Evolutionary conservation across 1,284 basidiomycete genomes (phyloP).

Genomic region (Xerocomus nothofagi): DNA sequence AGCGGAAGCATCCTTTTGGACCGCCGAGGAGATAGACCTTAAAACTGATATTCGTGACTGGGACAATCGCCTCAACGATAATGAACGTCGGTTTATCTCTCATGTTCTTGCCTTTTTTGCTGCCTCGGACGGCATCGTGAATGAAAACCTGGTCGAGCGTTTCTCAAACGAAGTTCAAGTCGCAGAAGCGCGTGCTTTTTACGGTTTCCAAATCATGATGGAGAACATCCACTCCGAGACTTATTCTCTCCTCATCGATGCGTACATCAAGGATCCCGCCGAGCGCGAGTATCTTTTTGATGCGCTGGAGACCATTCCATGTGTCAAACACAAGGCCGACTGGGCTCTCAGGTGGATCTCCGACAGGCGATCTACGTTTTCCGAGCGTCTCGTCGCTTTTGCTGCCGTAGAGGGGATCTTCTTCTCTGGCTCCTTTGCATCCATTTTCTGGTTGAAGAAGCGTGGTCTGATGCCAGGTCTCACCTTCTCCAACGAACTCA

Average conservation of each 20-base stretch:
- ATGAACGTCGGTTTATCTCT: slow-evolving; percentile 95
- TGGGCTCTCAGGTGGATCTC: slow-evolving; percentile 95
- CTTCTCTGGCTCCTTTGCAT: slow-evolving; percentile 93
- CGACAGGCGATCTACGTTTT: slow-evolving; percentile 81
- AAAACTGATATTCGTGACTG: slow-evolving; percentile 92
- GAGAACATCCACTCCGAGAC: slow-evolving; percentile 97
- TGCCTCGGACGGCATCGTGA: slow-evolving; percentile 96
- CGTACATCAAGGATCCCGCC: slow-evolving; percentile 88
- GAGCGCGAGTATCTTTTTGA: slow-evolving; percentile 89
- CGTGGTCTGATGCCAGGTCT: slow-evolving; percentile 97
- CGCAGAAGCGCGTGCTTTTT: slow-evolving; percentile 97
- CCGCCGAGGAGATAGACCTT: slow-evolving; percentile 96
- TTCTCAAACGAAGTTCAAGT: slow-evolving; percentile 94
- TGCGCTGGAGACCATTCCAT: slow-evolving; percentile 92
- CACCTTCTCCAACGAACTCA: slow-evolving; percentile 96
- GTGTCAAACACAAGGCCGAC: slow-evolving; percentile 87
- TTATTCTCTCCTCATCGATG: slow-evolving; percentile 97
- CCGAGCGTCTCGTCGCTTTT: slow-evolving; percentile 92
- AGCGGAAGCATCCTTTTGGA: slow-evolving; percentile 93
- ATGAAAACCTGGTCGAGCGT: slow-evolving; percentile 95
- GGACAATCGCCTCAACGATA: slow-evolving; percentile 88
- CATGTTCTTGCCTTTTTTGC: slow-evolving; percentile 97
- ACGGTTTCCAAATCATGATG: slow-evolving; percentile 99
- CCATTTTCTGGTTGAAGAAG: slow-evolving; percentile 99
- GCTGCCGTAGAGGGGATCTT: slow-evolving; percentile 98